Evolutionary conservation across 192 early-diverging fungal genomes (phyloP), one percentile per base, ranked within the genome.

Genomic region (Endogone sp.): DNA sequence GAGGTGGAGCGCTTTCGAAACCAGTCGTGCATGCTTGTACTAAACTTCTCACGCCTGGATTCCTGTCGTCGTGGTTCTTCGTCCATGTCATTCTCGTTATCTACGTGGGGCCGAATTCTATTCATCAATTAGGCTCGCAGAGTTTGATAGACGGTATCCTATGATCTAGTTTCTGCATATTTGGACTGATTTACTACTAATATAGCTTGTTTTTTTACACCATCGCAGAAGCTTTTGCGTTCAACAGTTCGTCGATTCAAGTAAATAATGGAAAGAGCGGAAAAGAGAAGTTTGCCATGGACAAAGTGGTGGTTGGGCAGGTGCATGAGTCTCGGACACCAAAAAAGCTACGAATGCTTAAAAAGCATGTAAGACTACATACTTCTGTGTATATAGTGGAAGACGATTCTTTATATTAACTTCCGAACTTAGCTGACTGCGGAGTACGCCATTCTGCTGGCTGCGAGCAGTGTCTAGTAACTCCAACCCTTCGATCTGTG

Each of bases 81-180:
- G 60, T 72, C 3, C 29, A 22, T 26, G 58, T 49, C 2, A 60
- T 72, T 22, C 64, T 72, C 2, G 23, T 72, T 37, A 22, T 67
- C 6, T 72, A 72, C 24, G 21, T 20, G 71, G 59, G 23, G 23
- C 21, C 29, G 58, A 31, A 27, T 71, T 61, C 56, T 71, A 71
- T 13, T 6, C 37, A 49, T 49, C 37, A 16, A 16, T 49, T 11
- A 16, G 16, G 37, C 16, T 49, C 9, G 37, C 37, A 16, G 16
- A 49, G 6, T 49, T 49, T 0, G 37, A 49, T 16, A 49, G 37
- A 44, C 4, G 37, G 6, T 16, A 49, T 49, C 6, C 6, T 16
- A 49, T 49, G 9, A 49, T 16, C 16, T 49, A 1, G 37, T 49
- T 49, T 49, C n/a, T 6, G 37, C 16, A 49, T 49, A 49, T 49